Percentiles rank a stretch among this genome's conserved stretches.
Evolutionary conservation across 2,329 filamentous ascomycete species (phyloP).

Genomic region (Lecanicillium sp.): DNA sequence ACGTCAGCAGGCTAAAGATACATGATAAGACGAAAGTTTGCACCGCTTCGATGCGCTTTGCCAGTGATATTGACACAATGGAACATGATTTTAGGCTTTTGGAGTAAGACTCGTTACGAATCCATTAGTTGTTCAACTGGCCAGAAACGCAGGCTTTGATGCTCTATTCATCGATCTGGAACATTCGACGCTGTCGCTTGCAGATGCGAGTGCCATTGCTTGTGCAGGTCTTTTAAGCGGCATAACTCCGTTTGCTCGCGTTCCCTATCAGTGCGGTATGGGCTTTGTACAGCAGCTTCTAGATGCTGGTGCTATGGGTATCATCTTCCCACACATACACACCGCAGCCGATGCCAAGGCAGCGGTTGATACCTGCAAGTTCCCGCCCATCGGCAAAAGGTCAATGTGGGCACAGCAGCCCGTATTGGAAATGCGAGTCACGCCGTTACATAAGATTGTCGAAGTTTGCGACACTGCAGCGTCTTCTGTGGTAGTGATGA

Average conservation of each 20-base stretch:
- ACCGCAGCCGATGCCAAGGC: conserved; percentile 9
- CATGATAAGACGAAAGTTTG: no score
- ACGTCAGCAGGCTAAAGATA: no score
- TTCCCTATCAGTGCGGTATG: conserved; percentile 10
- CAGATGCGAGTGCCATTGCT: conserved; percentile 17
- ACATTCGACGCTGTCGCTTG: conserved; percentile 21
- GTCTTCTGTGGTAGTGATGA: conserved; percentile 14
- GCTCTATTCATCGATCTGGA: conserved; percentile 28
- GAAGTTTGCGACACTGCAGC: conserved; percentile 10
- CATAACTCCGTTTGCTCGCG: conserved; percentile 14
- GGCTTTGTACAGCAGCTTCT: conserved; percentile 12
- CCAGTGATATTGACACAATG: no score
- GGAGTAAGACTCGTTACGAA: conserved; percentile 14
- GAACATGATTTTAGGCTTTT: no score
- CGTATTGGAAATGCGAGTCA: conserved; percentile 9
- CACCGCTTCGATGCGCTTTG: no score
- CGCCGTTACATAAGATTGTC: conserved; percentile 7
- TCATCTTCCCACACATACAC: conserved; percentile 13
- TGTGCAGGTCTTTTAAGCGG: conserved; percentile 9
- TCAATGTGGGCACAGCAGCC: conserved; percentile 14
- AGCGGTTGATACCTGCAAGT: conserved; percentile 13
- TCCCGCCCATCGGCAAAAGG: conserved; percentile 12
- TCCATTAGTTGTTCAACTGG: conserved; percentile 20
- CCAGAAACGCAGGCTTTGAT: conserved; percentile 22
- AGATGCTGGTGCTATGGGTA: conserved; percentile 11